Conservation (phyloP, 192 early-diverging fungal genomes). For the Phycomyces nitens region DNA sequence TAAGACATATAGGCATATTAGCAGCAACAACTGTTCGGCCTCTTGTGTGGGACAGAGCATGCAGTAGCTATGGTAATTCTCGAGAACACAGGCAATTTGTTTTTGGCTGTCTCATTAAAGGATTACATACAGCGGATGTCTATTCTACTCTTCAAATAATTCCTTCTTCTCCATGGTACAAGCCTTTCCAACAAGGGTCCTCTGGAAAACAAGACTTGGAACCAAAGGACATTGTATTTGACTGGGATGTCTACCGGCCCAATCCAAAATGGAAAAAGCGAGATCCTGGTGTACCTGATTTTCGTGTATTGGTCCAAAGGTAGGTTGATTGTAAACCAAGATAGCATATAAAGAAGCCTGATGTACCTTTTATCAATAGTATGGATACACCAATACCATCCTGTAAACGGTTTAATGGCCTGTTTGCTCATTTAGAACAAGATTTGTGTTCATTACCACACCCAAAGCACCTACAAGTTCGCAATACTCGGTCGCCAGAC, state of each 20-base stretch:
- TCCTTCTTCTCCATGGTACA: constrained; percentile 16
- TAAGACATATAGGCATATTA: no score
- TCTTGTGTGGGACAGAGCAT: constrained; percentile 11
- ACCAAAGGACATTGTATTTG: constrained; percentile 5
- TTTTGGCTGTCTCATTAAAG: no score
- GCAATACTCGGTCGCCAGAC: background rate
- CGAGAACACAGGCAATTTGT: no score
- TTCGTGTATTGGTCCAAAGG: constrained; percentile 39
- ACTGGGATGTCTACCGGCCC: constrained; percentile 47
- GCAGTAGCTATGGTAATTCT: constrained; percentile 19
- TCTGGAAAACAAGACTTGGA: background rate
- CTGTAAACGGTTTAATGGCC: background rate
- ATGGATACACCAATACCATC: constrained; percentile 1
- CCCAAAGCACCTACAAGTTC: background rate
- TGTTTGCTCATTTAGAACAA: background rate
- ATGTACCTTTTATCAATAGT: constrained; percentile 1
- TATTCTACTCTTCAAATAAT: constrained; percentile 18
- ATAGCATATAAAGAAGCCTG: background rate
- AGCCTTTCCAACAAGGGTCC: constrained; percentile 1
- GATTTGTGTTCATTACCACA: background rate
- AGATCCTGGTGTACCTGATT: constrained; percentile 44
- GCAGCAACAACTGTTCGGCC: background rate
- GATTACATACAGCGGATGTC: constrained; percentile 3
- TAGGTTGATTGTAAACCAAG: constrained; percentile 4
- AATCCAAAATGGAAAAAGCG: constrained; percentile 41